Evolutionary conservation across 208 protist species (phyloP), one percentile per base, ranked within the genome.

Genomic region (Acanthamoeba culbertsoni): DNA sequence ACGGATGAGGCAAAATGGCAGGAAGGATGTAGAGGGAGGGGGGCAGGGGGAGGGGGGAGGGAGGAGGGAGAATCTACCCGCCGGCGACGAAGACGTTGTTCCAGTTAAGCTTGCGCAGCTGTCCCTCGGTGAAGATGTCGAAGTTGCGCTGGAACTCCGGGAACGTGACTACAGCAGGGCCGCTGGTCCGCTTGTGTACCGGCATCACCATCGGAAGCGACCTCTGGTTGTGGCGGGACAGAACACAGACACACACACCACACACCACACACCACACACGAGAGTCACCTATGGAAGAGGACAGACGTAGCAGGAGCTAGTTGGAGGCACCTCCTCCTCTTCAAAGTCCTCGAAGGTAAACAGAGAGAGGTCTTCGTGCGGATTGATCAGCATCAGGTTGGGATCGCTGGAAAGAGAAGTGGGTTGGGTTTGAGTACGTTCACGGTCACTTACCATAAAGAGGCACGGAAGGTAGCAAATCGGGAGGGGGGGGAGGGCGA

Each of bases 61-160:
- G 10, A 31, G 65, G 14, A 77, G 65, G 65, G 14, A 42, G 37
- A 46, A 86, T 43, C 26, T 33, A 16, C 45, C 75, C 75, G 26
- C 75, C 75, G 7, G 46, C 40, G 12, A 86, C 75, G n/a, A 86
- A 40, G 10, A 86, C 45, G 75, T 86, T 86, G 75, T 86, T 57
- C 75, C 75, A 86, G 75, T 86, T 86, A n/a, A 86, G 75, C 28
- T 57, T 57, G 40, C 46, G 40, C 37, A 86, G 75, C 75, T 86
- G 75, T 35, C 75, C 75, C 46, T 86, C 45, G 5, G 75, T 59
- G 45, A 86, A 86, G 45, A 86, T 40, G 28, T 86, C 42, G 14
- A 86, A 59, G 45, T 86, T 86, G 28, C 46, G 18, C 28, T 57
- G 12, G 28, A 86, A 86, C 33, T 75, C 63, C 16, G 63, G 8